A percentile compares a stretch with the other conserved stretches of the same genome.
phyloP scores from a whole-genome alignment of 2,329 filamentous ascomycete genomes.

The Coleophoma cylindrospora region DNA sequence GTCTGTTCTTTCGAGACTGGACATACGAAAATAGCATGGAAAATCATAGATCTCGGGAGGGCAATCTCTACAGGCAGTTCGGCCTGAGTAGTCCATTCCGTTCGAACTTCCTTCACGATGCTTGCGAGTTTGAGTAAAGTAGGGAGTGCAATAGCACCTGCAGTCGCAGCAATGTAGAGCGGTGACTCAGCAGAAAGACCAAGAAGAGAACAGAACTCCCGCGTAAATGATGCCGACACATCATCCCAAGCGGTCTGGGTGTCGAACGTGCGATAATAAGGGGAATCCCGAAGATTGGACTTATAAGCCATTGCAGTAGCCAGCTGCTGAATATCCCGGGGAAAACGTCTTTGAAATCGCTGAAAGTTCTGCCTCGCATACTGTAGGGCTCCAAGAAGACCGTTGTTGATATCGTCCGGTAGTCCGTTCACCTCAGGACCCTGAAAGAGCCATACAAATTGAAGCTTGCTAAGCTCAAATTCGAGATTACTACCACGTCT shows the following conservation, averaged over 20 bases:
- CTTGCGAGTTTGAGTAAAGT: conserved; percentile 82
- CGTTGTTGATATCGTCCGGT: conserved; percentile 48
- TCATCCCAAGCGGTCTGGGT: conserved; percentile 75
- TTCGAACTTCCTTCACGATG: conserved; percentile 83
- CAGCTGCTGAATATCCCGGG: conserved; percentile 75
- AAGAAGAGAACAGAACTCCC: conserved; percentile 90
- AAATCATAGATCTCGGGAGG: conserved; percentile 58
- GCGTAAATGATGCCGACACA: conserved; percentile 80
- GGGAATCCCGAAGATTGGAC: conserved; percentile 68
- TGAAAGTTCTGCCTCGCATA: conserved; percentile 75
- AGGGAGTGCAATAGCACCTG: conserved; percentile 86
- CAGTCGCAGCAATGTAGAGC: conserved; percentile 87
- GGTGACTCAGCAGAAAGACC: conserved; percentile 88
- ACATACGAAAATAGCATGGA: conserved; percentile 97
- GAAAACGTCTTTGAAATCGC: conserved; percentile 69
- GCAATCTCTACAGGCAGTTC: conserved; percentile 79
- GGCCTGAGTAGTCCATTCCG: conserved; percentile 89
- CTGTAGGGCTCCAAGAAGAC: conserved; percentile 59
- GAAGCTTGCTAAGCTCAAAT: conserved; percentile 86
- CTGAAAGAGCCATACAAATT: conserved; percentile 85
- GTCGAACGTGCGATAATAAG: conserved; percentile 75
- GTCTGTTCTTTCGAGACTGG: conserved; percentile 96
- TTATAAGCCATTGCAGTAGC: conserved; percentile 76
- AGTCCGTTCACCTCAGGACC: conserved; percentile 50
- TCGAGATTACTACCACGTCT: conserved; percentile 85